Evolutionary conservation across 2,329 filamentous ascomycete species (phyloP).

Genomic region (Neofusicoccum cordaticola): DNA sequence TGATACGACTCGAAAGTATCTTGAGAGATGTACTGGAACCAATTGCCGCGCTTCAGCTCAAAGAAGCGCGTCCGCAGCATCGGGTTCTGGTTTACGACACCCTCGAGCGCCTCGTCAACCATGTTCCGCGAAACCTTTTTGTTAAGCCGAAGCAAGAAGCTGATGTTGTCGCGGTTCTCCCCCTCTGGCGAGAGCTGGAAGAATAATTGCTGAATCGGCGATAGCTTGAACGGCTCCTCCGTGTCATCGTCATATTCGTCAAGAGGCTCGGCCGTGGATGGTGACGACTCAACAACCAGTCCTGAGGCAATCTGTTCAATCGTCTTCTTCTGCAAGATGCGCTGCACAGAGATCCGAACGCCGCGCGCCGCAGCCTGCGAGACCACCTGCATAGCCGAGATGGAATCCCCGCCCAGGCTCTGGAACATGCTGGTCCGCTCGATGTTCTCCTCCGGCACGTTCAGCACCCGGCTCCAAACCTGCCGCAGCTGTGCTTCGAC

Average conservation of each 20-base stretch:
- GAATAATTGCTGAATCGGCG: constrained; percentile 33
- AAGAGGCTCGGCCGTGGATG: constrained; percentile 17
- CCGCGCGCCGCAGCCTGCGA: constrained; percentile 47
- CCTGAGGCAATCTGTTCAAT: constrained; percentile 34
- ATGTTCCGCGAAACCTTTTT: constrained; percentile 26
- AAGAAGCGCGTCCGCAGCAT: constrained; percentile 34
- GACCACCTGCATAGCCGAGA: constrained; percentile 49
- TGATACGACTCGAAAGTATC: constrained; percentile 29
- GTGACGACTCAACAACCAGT: constrained; percentile 19
- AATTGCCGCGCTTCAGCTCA: constrained; percentile 23
- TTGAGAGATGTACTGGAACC: constrained; percentile 34
- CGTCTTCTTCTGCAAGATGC: constrained; percentile 48
- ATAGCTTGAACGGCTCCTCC: constrained; percentile 30
- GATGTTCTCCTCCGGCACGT: neutral
- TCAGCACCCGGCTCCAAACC: neutral
- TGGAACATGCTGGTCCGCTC: neutral
- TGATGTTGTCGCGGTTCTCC: constrained; percentile 35
- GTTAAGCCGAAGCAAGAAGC: constrained; percentile 31
- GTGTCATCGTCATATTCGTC: constrained; percentile 27
- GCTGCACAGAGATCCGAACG: constrained; percentile 47
- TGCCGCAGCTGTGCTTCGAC: neutral
- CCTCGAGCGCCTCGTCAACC: constrained; percentile 26
- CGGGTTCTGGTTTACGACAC: constrained; percentile 29
- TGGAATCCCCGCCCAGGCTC: neutral
- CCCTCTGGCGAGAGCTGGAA: constrained; percentile 32